Evolutionary conservation across 345 rosid genomes (phyloP), one percentile per base, ranked within the genome.

Genomic region (Schrenkiella parvula): DNA sequence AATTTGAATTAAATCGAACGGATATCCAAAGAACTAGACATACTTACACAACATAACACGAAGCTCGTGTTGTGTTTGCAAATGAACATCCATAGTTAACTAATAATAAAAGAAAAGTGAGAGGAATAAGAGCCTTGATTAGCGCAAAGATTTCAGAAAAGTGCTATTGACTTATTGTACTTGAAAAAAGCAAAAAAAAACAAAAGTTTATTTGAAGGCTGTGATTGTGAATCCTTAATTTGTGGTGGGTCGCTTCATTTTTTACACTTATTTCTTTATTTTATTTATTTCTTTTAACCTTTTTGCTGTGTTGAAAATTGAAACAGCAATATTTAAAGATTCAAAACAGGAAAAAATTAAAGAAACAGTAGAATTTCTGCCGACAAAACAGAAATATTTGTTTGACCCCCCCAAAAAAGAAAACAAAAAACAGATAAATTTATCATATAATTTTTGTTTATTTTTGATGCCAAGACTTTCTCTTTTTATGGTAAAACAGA

Each of bases 221-320:
- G 17, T 14, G 56, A 64, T 57, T 35, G 17, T 14, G 56, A 64
- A 72, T 64, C 77, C 77, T 72, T 64, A 72, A 72, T 72, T 64
- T 72, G 64, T 64, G 77, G 64, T 64, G 77, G 71, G 70, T 72
- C 70, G 47, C 53, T 53, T 4, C 57, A 18, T 39, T 72, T 64
- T 26, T 71, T 17, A 28, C 44, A 13, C 15, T 32, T 32, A 41
- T 29, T 31, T 22, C 17, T 14, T 28, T 52, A 3, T 4, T 28
- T 52, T 52, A 6, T 31, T 2, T 29, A n/a, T n/a, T n/a, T n/a
- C n/a, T 12, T 41, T 3, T 18, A 47, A 26, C 23, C 23, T 28
- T 71, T 61, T 19, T 21, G 51, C 7, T 38, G 60, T 34, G 18
- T 72, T 63, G 76, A 63, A 72, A 72, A 31, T 9, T 54, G 70